A percentile compares a stretch with the other conserved stretches of the same genome.
Conservation (phyloP, 129 eudicot genomes). For the Artemisia tridentata region DNA sequence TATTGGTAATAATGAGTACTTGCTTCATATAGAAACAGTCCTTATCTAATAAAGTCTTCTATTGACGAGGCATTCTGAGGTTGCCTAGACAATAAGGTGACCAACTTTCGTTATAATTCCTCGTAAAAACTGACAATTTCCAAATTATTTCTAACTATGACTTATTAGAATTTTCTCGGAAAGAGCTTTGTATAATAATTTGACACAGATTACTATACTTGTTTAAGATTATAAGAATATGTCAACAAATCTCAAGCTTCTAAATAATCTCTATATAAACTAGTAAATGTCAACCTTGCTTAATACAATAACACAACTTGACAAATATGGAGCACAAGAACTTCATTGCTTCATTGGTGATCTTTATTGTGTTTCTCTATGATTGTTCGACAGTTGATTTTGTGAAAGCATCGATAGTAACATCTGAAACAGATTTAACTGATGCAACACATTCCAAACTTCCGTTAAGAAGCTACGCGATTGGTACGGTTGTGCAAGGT, state of each 20-base stretch:
- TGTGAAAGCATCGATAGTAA: constrained; percentile 12
- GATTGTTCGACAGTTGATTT: neutral
- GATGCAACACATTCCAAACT: neutral
- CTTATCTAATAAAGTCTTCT: no score
- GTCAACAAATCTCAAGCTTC: neutral
- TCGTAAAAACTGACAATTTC: no score
- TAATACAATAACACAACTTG: neutral
- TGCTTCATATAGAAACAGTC: no score
- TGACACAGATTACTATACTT: neutral
- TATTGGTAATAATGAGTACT: no score
- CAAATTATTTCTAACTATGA: no score
- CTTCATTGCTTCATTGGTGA: constrained; percentile 3
- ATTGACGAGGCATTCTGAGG: no score
- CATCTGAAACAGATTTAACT: neutral
- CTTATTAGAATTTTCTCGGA: no score
- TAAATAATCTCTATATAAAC: neutral
- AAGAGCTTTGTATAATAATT: no score
- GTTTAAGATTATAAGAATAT: neutral
- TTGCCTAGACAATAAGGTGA: no score
- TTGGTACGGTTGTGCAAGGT: neutral
- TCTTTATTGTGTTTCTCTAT: neutral
- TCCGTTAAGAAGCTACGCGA: neutral
- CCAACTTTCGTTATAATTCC: no score
- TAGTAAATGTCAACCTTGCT: neutral
- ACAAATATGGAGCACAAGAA: constrained; percentile 22